Base-by-base conservation (phyloP, 2,329 filamentous ascomycete genomes). In the Talaromyces albobiverticillius region DNA sequence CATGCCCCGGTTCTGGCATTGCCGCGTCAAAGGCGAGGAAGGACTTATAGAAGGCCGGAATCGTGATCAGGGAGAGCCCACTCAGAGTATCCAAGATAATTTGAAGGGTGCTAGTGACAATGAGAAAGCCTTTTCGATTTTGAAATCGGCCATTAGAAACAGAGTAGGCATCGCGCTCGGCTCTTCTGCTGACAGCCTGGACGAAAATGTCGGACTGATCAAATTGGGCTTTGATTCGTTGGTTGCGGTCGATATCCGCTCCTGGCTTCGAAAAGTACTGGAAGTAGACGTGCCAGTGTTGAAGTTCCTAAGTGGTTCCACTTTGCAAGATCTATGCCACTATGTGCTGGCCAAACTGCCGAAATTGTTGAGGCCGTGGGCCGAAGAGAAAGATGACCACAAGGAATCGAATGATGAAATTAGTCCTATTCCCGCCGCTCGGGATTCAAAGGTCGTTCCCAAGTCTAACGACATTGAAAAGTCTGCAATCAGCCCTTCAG, bases 251-350 rank as follows among this genome's bases (percentile, higher is more conserved):
- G 52, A 54, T 9, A 32, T 49, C 20, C 36, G 43, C 0, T 54
- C 52, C 8, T 82, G 78, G 78, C 76, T 80, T 57, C 38, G 74
- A 16, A 77, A 76, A 52, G 65, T 75, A 29, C 41, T 79, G 0
- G 55, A 73, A 0, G 62, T 74, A 0, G 73, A 79, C 48, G 67
- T 80, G 1, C 74, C 76, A 0, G 70, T 79, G 4, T 64, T 80
- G 3, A 76, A 76, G 55, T 68, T 80, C 46, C 57, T 79, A 5
- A 66, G 71, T 20, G 73, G 70, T 25, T 38, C 26, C 4, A 62
- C 65, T 29, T 63, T 68, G 22, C 53, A 55, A 6, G 64, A 67
- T 18, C 54, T 66, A 3, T 31, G 47, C 23, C 51, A 54, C 4
- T 31, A 61, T 4, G 57, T 57, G 9, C 16, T 51, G 11, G 23